Conservation (phyloP, 805 yeast species). For the Suhomyces xylopsoci region DNA sequence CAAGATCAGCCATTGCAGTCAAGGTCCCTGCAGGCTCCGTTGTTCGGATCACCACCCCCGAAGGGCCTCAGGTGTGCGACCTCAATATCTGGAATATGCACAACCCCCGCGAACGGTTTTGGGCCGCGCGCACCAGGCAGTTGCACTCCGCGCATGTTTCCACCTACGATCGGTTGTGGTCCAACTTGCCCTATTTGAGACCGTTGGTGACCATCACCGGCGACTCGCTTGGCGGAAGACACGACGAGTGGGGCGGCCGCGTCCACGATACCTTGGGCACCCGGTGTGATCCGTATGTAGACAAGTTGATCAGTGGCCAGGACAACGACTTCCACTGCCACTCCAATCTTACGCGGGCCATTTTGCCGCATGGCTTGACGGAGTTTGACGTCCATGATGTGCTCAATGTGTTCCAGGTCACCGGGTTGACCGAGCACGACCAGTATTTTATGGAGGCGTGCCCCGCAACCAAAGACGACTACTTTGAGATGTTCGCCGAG, state of each 20-base stretch:
- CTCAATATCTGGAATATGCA: constrained; percentile 61
- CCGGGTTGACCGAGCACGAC: constrained; percentile 62
- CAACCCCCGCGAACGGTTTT: constrained; percentile 61
- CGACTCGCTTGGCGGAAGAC: constrained; percentile 54
- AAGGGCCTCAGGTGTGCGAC: constrained; percentile 72
- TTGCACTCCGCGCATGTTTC: constrained; percentile 62
- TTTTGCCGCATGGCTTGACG: constrained; percentile 57
- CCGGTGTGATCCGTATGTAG: constrained; percentile 68
- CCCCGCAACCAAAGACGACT: constrained; percentile 58
- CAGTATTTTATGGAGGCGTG: constrained; percentile 70
- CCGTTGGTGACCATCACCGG: constrained; percentile 64
- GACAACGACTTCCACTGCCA: constrained; percentile 68
- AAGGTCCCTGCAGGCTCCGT: constrained; percentile 59
- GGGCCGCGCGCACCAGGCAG: constrained; percentile 71
- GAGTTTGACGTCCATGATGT: constrained; percentile 70
- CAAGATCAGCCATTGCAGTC: constrained; percentile 60
- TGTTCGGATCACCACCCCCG: constrained; percentile 59
- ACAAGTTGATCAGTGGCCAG: constrained; percentile 59
- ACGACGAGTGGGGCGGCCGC: constrained; percentile 64
- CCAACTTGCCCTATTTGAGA: constrained; percentile 60
- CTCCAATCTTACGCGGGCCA: constrained; percentile 58
- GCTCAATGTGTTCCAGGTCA: constrained; percentile 65
- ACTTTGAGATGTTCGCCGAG: constrained; percentile 66
- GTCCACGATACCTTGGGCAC: constrained; percentile 67
- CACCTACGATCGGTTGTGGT: constrained; percentile 62